These are phyloP conservation scores for Dothideomycetes sp. DNA, from an alignment of 2,329 filamentous ascomycete genomes.

Conservation along the genomic window DNA sequence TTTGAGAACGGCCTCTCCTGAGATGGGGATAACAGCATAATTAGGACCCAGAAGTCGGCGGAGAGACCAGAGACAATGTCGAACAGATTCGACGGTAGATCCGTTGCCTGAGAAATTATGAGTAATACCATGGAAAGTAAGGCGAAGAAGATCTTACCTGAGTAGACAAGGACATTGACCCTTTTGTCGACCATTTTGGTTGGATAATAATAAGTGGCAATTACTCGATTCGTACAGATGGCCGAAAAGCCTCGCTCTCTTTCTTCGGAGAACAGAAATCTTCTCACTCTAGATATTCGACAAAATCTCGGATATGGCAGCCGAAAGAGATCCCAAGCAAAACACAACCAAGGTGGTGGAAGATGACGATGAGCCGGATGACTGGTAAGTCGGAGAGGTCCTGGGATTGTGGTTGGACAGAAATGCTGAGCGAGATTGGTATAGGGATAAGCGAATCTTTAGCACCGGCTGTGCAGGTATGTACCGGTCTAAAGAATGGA, in stretches of 20 bases:
- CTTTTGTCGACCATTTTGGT: constrained; percentile 54
- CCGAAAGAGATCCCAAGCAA: constrained; percentile 22
- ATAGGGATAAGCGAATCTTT: constrained; percentile 94
- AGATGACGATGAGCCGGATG: constrained; percentile 83
- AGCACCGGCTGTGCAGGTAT: constrained; percentile 92
- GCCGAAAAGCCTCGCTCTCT: constrained; percentile 8
- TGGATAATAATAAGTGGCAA: constrained; percentile 5
- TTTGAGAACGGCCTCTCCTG: constrained; percentile 67
- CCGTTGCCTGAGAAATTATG: constrained; percentile 55
- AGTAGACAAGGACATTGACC: constrained; percentile 89
- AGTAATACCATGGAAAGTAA: constrained; percentile 3
- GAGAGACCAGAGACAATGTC: constrained; percentile 79
- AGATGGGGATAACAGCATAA: constrained; percentile 85
- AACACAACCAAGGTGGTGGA: constrained; percentile 25
- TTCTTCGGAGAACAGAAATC: constrained; percentile 5
- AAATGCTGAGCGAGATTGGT: constrained; percentile 4
- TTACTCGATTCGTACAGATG: constrained; percentile 8
- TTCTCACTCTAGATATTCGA: neutral
- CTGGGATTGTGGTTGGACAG: neutral
- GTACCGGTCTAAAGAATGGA: constrained; percentile 77
- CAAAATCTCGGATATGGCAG: constrained; percentile 17
- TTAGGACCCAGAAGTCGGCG: constrained; percentile 77
- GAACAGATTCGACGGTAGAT: constrained; percentile 77
- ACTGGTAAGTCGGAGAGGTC: constrained; percentile 57
- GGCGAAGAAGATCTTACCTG: constrained; percentile 47